These are phyloP conservation scores for Carex parvula DNA, from an alignment of 176 grass and related monocot genomes.

Conservation along the genomic window DNA sequence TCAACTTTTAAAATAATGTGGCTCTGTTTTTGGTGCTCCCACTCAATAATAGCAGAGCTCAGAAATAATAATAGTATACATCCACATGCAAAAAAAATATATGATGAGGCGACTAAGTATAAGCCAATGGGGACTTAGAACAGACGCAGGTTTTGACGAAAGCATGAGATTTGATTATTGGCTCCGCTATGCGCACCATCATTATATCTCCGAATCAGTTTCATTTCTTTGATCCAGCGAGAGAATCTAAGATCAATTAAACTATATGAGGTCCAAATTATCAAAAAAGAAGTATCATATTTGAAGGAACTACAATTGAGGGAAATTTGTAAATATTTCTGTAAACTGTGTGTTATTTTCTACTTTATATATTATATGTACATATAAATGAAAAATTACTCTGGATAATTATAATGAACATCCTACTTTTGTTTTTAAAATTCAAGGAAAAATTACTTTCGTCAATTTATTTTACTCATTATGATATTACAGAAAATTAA, in stretches of 20 bases:
- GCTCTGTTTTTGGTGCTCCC: not conserved
- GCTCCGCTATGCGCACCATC: not conserved
- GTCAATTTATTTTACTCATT: no score
- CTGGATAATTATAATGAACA: no score
- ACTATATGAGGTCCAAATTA: not conserved
- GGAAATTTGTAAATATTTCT: not conserved
- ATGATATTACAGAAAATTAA: no score
- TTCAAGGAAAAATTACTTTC: no score
- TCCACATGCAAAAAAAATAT: not conserved
- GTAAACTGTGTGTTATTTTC: no score
- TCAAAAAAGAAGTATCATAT: not conserved
- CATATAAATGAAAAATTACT: no score
- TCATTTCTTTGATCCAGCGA: not conserved
- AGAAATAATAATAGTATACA: not conserved
- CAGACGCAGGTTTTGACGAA: conserved; percentile 24
- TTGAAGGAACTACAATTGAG: not conserved
- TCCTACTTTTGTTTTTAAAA: no score
- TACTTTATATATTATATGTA: no score
- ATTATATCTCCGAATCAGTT: conserved; percentile 17
- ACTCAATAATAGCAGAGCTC: not conserved
- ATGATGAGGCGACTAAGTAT: conserved; percentile 2
- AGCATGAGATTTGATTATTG: not conserved
- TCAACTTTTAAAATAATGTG: not conserved
- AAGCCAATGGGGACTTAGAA: not conserved
- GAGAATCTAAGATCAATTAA: no score